A percentile compares a stretch with the other conserved stretches of the same genome.
These are phyloP conservation scores for Corynascus novoguineensis DNA, from an alignment of 495 filamentous ascomycete genomes.

Conservation along the genomic window DNA sequence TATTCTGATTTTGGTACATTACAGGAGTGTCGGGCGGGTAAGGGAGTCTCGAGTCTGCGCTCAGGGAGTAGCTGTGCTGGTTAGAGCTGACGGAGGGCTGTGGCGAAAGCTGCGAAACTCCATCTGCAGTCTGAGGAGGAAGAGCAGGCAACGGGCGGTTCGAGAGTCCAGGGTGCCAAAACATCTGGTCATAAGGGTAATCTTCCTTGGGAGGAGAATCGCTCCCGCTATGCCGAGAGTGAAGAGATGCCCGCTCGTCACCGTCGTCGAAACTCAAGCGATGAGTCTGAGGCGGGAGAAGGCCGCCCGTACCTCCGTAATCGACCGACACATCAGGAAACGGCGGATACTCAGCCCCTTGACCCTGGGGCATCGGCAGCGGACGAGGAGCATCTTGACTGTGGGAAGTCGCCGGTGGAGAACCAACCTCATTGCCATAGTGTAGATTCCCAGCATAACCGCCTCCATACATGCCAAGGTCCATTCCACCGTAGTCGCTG, in stretches of 20 bases:
- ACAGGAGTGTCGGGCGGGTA: constrained; percentile 30
- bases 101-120: constrained; percentile 34
- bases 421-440: constrained; percentile 59
- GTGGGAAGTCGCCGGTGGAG: constrained; percentile 31
- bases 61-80: constrained; percentile 38
- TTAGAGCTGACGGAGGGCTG: constrained; percentile 30
- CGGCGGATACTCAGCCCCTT: constrained; percentile 34
- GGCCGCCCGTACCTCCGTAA: constrained; percentile 76
- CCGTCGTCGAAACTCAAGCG: constrained; percentile 91
- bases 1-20: constrained; percentile 25
- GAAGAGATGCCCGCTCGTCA: constrained; percentile 61
- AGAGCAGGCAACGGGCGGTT: constrained; percentile 75
- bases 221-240: constrained; percentile 49
- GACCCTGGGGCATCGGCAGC: constrained; percentile 35
- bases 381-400: constrained; percentile 29
- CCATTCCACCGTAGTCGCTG: constrained; percentile 65
- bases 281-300: constrained; percentile 64
- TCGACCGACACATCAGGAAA: constrained; percentile 51
- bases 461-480: constrained; percentile 67
- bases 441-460: constrained; percentile 67
- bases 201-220: constrained; percentile 57
- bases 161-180: constrained; percentile 80
- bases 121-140: constrained; percentile 48
- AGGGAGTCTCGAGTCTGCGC: constrained; percentile 35
- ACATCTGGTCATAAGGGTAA: constrained; percentile 68